A percentile compares a stretch with the other conserved stretches of the same genome.
phyloP scores from a whole-genome alignment of 2,329 filamentous ascomycete genomes.

The Aaosphaeria arxii region DNA sequence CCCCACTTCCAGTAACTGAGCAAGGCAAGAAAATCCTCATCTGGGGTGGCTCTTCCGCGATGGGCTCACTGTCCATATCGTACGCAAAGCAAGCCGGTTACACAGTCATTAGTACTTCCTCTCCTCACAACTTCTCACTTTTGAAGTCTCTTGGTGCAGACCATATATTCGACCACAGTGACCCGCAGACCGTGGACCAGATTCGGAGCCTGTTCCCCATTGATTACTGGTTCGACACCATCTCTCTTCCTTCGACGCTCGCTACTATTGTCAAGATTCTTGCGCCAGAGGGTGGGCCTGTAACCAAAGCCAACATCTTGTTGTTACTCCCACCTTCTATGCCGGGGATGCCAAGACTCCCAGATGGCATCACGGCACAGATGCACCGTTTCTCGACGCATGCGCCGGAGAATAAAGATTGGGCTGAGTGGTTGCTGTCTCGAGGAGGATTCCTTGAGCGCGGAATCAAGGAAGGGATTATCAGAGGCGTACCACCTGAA shows the following conservation, averaged over 20 bases:
- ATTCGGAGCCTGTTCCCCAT: slow-evolving; percentile 35
- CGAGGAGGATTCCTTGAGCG: slow-evolving; percentile 18
- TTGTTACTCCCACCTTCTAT: slow-evolving; percentile 12
- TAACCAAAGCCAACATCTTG: slow-evolving; percentile 19
- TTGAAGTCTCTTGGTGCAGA: slow-evolving; percentile 13
- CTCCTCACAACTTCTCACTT: slow-evolving; percentile 17
- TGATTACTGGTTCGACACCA: slow-evolving; percentile 42
- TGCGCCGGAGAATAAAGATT: slow-evolving; percentile 15
- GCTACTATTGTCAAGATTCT: slow-evolving; percentile 20
- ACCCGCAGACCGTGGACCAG: slow-evolving; percentile 33
- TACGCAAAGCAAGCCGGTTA: slow-evolving; percentile 23
- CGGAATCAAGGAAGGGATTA: slow-evolving; percentile 13
- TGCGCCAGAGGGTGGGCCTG: slow-evolving; percentile 14
- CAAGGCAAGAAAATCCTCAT: slow-evolving; percentile 38
- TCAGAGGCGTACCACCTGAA: slow-evolving; percentile 20
- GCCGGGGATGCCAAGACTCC: slow-evolving; percentile 13
- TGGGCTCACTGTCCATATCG: slow-evolving; percentile 25
- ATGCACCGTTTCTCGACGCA: slow-evolving; percentile 18
- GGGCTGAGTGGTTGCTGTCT: slow-evolving; percentile 15
- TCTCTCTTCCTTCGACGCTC: slow-evolving; percentile 22
- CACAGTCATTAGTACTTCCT: slow-evolving; percentile 18
- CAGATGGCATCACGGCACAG: slow-evolving; percentile 13
- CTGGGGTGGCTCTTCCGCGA: slow-evolving; percentile 46
- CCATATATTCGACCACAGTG: slow-evolving; percentile 37
- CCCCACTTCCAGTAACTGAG: slow-evolving; percentile 10